These are phyloP conservation scores for Ophiostoma himal-ulmi DNA, from an alignment of 2,329 filamentous ascomycete species.

Conservation along the genomic window DNA sequence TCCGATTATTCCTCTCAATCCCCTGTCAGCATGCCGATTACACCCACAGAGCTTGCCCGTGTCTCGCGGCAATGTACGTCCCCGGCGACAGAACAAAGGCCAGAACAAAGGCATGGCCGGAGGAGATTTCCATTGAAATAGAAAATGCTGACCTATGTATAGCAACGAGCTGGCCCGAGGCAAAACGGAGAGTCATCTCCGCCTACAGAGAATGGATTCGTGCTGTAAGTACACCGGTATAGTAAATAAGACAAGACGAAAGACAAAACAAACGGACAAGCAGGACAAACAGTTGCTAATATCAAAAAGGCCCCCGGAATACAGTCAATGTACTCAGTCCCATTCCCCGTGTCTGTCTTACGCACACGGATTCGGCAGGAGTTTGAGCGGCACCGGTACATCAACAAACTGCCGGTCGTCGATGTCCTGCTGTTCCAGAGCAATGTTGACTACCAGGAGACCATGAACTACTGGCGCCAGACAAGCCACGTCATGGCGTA, in stretches of 20 bases:
- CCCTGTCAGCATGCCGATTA: constrained; percentile 63
- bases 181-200: constrained; percentile 76
- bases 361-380: constrained; percentile 93
- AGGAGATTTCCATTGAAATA: not conserved
- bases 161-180: constrained; percentile 88
- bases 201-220: constrained; percentile 95
- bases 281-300: not conserved
- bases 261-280: too few relatives aligned
- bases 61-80: constrained; percentile 69
- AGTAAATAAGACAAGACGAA: not conserved
- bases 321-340: constrained; percentile 93
- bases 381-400: constrained; percentile 91
- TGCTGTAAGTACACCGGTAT: constrained; percentile 63
- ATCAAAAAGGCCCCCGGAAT: constrained; percentile 77
- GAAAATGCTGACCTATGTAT: constrained; percentile 25
- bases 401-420: constrained; percentile 79
- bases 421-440: constrained; percentile 89
- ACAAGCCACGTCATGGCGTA: constrained; percentile 93
- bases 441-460: constrained; percentile 95
- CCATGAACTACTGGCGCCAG: constrained; percentile 99
- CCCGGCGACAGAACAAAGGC: constrained; percentile 25
- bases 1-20: not conserved
- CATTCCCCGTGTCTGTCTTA: constrained; percentile 77
- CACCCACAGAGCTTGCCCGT: constrained; percentile 85
- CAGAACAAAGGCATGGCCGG: not conserved